A percentile compares a stretch with the other conserved stretches of the same genome.
phyloP scores from a whole-genome alignment of 768 basidiomycete genomes.

The Psilocybe cyanescens region DNA sequence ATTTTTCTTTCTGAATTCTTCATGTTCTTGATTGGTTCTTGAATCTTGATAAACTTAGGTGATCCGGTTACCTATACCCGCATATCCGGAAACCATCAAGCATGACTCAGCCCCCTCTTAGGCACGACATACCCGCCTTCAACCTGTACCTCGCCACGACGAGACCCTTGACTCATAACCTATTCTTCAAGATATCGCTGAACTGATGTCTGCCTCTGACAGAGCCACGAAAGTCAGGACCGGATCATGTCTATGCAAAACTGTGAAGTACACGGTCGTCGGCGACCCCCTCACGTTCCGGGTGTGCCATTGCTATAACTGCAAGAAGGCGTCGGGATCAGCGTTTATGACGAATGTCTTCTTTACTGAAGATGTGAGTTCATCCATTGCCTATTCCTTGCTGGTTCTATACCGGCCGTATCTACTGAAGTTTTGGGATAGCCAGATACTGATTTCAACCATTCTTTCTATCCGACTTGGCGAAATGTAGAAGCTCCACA shows the following conservation, averaged over 20 bases:
- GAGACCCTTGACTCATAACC: background rate
- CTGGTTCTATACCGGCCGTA: background rate
- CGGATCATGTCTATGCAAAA: slow-evolving; percentile 43
- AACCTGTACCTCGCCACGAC: background rate
- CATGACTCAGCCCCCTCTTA: too few species aligned
- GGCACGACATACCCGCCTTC: too few species aligned
- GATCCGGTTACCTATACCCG: too few species aligned
- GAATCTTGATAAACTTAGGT: too few species aligned
- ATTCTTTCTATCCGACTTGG: too few species aligned
- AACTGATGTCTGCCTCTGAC: background rate
- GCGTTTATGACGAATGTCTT: slow-evolving; percentile 44
- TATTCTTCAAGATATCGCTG: background rate
- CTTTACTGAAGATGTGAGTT: slow-evolving; percentile 36
- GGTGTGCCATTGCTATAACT: slow-evolving; percentile 48
- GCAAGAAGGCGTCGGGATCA: slow-evolving; percentile 44
- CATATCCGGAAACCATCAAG: too few species aligned
- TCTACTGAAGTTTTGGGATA: too few species aligned
- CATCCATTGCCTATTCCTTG: background rate
- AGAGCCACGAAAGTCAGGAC: slow-evolving; percentile 14
- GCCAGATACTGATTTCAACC: too few species aligned
- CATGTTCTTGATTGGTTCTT: too few species aligned
- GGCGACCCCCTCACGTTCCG: slow-evolving; percentile 40
- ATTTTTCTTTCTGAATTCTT: too few species aligned
- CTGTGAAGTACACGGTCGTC: slow-evolving; percentile 36
- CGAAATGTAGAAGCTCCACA: slow-evolving; percentile 26